Conservation (phyloP, 2,329 filamentous ascomycete species). For the Amylocarpus encephaloides region DNA sequence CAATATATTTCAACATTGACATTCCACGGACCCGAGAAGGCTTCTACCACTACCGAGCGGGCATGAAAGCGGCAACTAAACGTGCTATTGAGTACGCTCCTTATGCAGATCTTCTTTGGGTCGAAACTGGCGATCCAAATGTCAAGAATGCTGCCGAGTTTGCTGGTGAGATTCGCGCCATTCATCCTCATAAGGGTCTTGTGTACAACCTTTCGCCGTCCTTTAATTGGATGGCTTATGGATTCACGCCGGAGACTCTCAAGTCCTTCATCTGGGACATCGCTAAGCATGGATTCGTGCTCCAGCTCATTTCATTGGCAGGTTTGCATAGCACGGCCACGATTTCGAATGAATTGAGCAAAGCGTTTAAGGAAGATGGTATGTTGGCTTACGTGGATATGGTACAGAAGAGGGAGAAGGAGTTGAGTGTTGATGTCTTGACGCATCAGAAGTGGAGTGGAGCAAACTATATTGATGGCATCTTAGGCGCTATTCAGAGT, state of each 20-base stretch:
- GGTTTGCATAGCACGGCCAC: constrained; percentile 61
- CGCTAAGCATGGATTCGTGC: constrained; percentile 73
- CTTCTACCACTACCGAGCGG: constrained; percentile 83
- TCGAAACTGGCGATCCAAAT: constrained; percentile 87
- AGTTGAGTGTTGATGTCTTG: constrained; percentile 44
- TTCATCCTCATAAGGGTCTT: constrained; percentile 73
- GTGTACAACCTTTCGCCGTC: constrained; percentile 96
- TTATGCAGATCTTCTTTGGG: constrained; percentile 92
- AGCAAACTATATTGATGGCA: constrained; percentile 75
- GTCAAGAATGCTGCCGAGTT: constrained; percentile 72
- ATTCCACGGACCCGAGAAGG: constrained; percentile 89
- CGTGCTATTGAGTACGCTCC: constrained; percentile 86
- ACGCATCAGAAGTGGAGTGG: constrained; percentile 49
- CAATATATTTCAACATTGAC: constrained; percentile 83
- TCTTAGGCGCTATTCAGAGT: constrained; percentile 83
- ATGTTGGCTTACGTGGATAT: constrained; percentile 98
- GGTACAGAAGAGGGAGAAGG: constrained; percentile 85
- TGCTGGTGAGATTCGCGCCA: constrained; percentile 65
- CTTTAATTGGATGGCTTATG: constrained; percentile 98
- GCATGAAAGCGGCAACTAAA: constrained; percentile 83
- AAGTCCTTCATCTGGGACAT: constrained; percentile 96
- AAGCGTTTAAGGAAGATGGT: constrained; percentile 78
- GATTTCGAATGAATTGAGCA: constrained; percentile 67
- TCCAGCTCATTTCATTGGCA: constrained; percentile 62
- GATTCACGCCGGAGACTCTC: constrained; percentile 75